phyloP scores from a whole-genome alignment of 257 asterid species.

The Nicotiana noctiflora region DNA sequence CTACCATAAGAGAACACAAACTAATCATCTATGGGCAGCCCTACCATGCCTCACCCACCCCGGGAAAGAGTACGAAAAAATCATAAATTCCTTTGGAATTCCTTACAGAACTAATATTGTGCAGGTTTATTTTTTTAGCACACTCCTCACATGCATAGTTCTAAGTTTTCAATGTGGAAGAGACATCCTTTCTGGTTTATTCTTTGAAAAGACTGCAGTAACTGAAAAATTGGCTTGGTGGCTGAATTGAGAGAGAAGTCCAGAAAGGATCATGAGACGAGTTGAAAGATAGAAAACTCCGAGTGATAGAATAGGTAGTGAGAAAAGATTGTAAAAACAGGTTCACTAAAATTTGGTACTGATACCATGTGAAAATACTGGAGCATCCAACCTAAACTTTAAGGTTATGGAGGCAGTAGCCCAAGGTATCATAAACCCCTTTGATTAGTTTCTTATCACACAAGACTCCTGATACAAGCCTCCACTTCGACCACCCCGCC shows the following conservation, averaged over 20 bases:
- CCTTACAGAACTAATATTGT: not conserved
- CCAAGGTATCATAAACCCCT: not conserved
- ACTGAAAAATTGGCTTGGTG: not conserved
- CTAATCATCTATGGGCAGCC: too few species aligned
- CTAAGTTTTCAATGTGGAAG: not conserved
- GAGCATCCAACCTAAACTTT: not conserved
- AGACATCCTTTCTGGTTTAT: not conserved
- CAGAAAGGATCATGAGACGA: not conserved
- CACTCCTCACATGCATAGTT: not conserved
- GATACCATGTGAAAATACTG: not conserved
- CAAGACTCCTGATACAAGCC: too few species aligned
- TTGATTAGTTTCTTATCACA: not conserved
- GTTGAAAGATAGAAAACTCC: not conserved
- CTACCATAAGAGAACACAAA: too few species aligned
- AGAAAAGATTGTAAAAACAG: not conserved
- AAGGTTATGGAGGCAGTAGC: not conserved
- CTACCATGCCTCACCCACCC: too few species aligned
- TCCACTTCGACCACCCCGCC: too few species aligned
- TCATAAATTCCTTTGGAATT: not conserved
- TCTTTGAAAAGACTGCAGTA: not conserved
- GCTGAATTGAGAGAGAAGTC: not conserved
- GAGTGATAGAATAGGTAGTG: not conserved
- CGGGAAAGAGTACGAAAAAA: too few species aligned
- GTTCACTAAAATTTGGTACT: not conserved
- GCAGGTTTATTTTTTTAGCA: not conserved